Evolutionary conservation across 1,284 basidiomycete genomes (phyloP), one percentile per base, ranked within the genome.

Genomic region (Farysia itapuensis): DNA sequence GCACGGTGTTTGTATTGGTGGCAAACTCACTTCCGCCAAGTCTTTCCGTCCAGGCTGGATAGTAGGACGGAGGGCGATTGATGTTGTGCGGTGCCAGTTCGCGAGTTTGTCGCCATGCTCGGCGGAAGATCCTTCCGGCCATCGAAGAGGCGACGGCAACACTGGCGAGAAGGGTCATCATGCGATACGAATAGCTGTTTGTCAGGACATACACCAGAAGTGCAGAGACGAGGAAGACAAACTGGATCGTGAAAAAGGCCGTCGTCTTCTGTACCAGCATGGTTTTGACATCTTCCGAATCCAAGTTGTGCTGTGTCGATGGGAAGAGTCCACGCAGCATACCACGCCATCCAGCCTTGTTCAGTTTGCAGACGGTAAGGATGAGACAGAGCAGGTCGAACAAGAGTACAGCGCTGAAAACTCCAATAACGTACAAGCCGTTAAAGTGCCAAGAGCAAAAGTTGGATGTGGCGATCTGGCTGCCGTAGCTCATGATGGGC

Each of bases 201-300:
- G 53, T 54, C 21, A 56, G 34, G 24, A 52, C 39, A 42, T 67
- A 63, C 32, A 69, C 46, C 20, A 65, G 46, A 19, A 60, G 41
- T 13, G 54, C 49, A 21, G 52, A 51, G 45, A 51, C 44, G 47
- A 70, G 57, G 22, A 70, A 47, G 36, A 45, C 45, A 38, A 69
- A 67, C 25, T 68, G 65, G 12, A 67, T 53, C 21, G 48, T 30
- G 30, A 65, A 70, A 47, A 69, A 70, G 6, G 51, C 50, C 18
- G 54, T 64, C 25, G 68, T 68, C 34, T 60, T 54, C 36, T 70
- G 66, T 4, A 70, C 56, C 21, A 70, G 59, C 65, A 70, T 70
- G 34, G 46, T 44, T 43, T 48, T 61, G 35, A 70, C 58, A 26
- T 70, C 68, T 24, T 69, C 68, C 3, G 59, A 36, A 29, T 64